phyloP scores from a whole-genome alignment of 495 filamentous ascomycete genomes.

The Aspergillus campestris region DNA sequence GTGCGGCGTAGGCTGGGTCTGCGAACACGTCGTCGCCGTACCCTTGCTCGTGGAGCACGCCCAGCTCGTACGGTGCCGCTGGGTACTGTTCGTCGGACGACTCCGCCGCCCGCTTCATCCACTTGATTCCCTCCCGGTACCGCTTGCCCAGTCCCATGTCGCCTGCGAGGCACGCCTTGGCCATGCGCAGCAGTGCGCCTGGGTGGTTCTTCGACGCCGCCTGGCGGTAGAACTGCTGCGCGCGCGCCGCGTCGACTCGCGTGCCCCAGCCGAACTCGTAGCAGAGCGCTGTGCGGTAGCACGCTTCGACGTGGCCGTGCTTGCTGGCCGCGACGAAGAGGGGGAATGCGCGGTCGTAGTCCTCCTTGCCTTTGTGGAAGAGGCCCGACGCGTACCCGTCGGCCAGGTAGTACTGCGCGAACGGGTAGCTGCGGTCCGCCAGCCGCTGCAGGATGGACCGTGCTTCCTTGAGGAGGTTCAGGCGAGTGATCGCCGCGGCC shows the following conservation, averaged over 20 bases:
- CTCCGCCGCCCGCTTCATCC: constrained; percentile 89
- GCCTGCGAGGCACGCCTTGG: constrained; percentile 77
- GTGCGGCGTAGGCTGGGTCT: constrained; percentile 83
- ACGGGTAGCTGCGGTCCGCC: constrained; percentile 79
- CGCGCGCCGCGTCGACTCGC: constrained; percentile 77
- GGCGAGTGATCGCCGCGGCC: constrained; percentile 36
- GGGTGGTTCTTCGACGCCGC: constrained; percentile 91
- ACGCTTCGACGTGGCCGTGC: constrained; percentile 94
- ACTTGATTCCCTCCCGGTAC: constrained; percentile 91
- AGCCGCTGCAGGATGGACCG: constrained; percentile 80
- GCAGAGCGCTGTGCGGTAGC: constrained; percentile 86
- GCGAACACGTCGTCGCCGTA: constrained; percentile 88
- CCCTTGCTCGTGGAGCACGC: constrained; percentile 75
- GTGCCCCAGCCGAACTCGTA: constrained; percentile 98
- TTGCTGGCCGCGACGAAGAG: constrained; percentile 92
- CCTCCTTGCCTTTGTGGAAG: constrained; percentile 86
- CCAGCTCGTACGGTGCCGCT: constrained; percentile 84
- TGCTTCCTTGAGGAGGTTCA: constrained; percentile 77
- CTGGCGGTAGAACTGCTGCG: constrained; percentile 85
- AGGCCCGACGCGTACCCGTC: constrained; percentile 92
- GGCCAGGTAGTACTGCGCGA: constrained; percentile 94
- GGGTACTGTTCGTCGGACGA: constrained; percentile 87
- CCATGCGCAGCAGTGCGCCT: constrained; percentile 86
- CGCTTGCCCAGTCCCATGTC: constrained; percentile 77
- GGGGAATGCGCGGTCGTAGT: constrained; percentile 82